Base-by-base conservation (phyloP, 805 yeast species). In the Cyberlindnera bimundalis region DNA sequence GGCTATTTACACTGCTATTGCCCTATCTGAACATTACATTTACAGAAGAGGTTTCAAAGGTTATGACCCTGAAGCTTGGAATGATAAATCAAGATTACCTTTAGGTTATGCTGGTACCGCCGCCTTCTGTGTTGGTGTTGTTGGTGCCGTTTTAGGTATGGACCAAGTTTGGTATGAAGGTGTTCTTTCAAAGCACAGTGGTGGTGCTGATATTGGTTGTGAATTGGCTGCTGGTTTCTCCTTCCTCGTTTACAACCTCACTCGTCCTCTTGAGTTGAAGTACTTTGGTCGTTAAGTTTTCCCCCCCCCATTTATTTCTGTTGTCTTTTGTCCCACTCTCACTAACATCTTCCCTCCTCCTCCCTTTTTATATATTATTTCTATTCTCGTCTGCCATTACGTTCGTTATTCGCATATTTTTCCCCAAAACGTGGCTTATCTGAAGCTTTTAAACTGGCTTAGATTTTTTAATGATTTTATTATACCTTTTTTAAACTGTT, bases 141-240 rank as follows among this genome's bases (percentile, higher is more conserved):
- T 83, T 24, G 96, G 96, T 62, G 86, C 81, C 28, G 95, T 79
- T 10, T 43, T 86, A 35, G 96, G 97, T 52, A 88, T 90, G 95
- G 70, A 72, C 58, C 96, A 88, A 68, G 74, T 75, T 5, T 90
- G 95, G 87, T 90, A 81, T 70, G 60, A 60, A 14, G 96, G 96
- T 55, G 82, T 76, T 33, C 55, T 86, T 52, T 89, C 79, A 29
- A 59, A 16, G 13, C 48, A 64, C 48, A 80, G 85, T 56, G 93
- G 91, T 50, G 95, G 95, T 53, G 96, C 91, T 46, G 96, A 89
- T 60, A 74, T 89, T 51, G 96, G 96, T 29, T 88, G 84, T 56
- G 95, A 85, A 68, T 70, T 89, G 46, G 85, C 81, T 29, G 74
- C 74, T 46, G 77, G 68, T 5, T 89, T 86, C 53, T 68, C 91